Conservation (phyloP, 2,329 filamentous ascomycete genomes). For the Byssochlamys sp. region DNA sequence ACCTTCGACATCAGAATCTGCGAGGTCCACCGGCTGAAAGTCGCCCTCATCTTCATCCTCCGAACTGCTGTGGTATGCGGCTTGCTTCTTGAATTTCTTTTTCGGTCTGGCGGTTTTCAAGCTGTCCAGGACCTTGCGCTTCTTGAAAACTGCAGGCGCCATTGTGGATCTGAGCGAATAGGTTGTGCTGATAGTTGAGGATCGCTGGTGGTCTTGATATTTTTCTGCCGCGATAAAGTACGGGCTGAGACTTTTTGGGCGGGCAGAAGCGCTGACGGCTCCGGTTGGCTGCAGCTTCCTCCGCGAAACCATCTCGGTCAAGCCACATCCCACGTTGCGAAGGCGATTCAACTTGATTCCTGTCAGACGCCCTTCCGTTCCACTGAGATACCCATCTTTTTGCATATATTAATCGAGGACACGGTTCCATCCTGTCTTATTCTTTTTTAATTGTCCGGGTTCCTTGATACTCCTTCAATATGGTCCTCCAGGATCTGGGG, state of each 20-base stretch:
- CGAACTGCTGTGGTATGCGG: slow-evolving; percentile 53
- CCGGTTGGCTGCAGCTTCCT: slow-evolving; percentile 21
- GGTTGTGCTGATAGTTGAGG: slow-evolving; percentile 2
- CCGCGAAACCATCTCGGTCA: slow-evolving; percentile 1
- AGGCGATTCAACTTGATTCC: background rate
- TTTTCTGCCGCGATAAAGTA: slow-evolving; percentile 10
- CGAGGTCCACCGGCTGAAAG: slow-evolving; percentile 43
- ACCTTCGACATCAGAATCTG: slow-evolving; percentile 36
- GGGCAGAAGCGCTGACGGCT: slow-evolving; percentile 13
- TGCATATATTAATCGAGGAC: background rate
- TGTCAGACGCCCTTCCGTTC: background rate
- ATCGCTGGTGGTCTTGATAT: slow-evolving; percentile 6
- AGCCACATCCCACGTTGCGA: background rate
- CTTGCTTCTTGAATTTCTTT: slow-evolving; percentile 55
- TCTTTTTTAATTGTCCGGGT: background rate
- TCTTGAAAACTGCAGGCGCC: slow-evolving; percentile 36
- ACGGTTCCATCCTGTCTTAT: slow-evolving; percentile 2
- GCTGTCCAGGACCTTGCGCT: slow-evolving; percentile 52
- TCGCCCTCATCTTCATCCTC: slow-evolving; percentile 46
- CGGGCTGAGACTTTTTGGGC: slow-evolving; percentile 16
- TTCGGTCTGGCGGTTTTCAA: slow-evolving; percentile 43
- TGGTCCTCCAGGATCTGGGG: slow-evolving; percentile 98
- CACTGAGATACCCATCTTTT: background rate
- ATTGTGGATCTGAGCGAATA: slow-evolving; percentile 17
- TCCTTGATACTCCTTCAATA: slow-evolving; percentile 34